Conservation (phyloP, 495 filamentous ascomycete species). For the Lichina pygmaea region DNA sequence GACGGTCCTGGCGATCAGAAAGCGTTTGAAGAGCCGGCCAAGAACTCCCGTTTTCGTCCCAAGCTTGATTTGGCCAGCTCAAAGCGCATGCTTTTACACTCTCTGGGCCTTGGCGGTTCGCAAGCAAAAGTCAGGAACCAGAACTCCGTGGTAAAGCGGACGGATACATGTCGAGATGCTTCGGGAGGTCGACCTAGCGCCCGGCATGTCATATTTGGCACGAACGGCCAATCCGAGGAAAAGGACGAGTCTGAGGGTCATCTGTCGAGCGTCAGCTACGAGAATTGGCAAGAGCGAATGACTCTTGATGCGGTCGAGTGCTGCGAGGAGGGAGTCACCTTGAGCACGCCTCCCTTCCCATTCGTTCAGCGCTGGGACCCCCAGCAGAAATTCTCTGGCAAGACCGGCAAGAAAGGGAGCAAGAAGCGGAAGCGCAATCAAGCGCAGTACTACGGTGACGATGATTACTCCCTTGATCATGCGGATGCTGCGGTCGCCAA, state of each 20-base stretch:
- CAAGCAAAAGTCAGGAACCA: constrained; percentile 40
- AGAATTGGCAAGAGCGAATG: constrained; percentile 48
- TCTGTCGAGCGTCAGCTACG: constrained; percentile 8
- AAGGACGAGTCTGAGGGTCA: background rate
- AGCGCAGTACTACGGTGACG: constrained; percentile 6
- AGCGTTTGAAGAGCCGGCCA: too few species aligned
- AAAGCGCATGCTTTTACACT: constrained; percentile 40
- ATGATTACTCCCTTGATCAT: constrained; percentile 10
- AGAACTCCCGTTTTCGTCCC: constrained; percentile 14
- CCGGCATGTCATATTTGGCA: background rate
- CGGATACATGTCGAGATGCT: background rate
- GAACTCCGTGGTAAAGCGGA: constrained; percentile 20
- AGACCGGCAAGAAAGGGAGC: constrained; percentile 17
- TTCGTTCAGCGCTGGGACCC: constrained; percentile 75
- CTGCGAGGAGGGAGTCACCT: constrained; percentile 36
- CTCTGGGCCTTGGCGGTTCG: constrained; percentile 41
- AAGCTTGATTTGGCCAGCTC: constrained; percentile 37
- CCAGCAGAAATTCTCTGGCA: constrained; percentile 24
- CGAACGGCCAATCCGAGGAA: background rate
- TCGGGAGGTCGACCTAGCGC: background rate
- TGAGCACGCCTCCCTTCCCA: constrained; percentile 67
- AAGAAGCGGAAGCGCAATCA: constrained; percentile 24
- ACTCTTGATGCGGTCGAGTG: constrained; percentile 60
- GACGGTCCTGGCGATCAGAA: too few species aligned
- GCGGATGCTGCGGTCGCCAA: constrained; percentile 4